These are phyloP conservation scores for Trichocomaceae sp. DNA, from an alignment of 2,329 filamentous ascomycete species.

Conservation along the genomic window DNA sequence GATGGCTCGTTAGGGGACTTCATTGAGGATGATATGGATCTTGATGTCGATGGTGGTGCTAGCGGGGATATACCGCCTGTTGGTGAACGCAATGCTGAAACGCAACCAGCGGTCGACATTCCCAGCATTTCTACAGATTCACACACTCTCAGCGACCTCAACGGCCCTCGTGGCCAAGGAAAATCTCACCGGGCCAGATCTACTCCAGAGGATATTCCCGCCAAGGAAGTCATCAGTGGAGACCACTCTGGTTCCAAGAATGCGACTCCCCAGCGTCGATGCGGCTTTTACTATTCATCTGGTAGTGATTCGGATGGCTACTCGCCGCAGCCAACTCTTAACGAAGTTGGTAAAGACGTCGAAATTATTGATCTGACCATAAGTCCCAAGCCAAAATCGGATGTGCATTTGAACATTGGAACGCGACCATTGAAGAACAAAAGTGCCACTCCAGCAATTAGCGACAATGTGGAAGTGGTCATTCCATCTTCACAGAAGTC, in stretches of 20 bases:
- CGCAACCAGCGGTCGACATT: neutral
- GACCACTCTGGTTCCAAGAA: neutral
- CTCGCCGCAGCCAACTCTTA: constrained; percentile 1
- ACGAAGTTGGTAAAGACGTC: constrained; percentile 4
- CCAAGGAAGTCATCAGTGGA: neutral
- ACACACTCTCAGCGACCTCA: neutral
- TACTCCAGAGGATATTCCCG: neutral
- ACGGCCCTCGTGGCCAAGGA: neutral
- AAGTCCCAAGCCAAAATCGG: constrained; percentile 15
- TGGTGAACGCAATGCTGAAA: neutral
- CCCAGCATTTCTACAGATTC: neutral
- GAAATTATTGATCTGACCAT: constrained; percentile 31
- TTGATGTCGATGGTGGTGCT: neutral
- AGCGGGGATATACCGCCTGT: neutral
- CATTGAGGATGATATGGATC: constrained; percentile 21
- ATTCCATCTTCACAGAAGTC: neutral
- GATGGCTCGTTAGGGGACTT: constrained; percentile 24
- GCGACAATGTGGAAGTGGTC: constrained; percentile 1
- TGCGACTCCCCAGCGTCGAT: constrained; percentile 3
- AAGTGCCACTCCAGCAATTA: neutral
- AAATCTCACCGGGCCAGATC: neutral
- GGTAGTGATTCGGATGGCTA: constrained; percentile 6
- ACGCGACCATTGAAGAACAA: constrained; percentile 30
- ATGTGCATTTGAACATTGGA: neutral
- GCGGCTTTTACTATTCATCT: constrained; percentile 10